These are phyloP conservation scores for Pyracantha coccinea DNA, from an alignment of 331 rosid genomes.

Conservation along the genomic window DNA sequence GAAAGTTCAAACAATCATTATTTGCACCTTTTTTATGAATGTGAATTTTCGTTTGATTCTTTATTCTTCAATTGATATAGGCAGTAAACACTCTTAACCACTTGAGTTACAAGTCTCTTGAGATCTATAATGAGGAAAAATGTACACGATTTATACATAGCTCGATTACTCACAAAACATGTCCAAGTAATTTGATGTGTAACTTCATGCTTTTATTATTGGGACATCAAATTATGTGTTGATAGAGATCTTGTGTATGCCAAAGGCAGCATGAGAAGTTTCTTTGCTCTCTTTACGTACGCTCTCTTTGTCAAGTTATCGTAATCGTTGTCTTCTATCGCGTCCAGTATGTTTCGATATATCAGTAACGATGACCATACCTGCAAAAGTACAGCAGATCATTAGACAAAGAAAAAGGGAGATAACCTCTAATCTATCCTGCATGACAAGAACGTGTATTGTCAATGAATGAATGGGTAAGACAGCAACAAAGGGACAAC, in stretches of 20 bases:
- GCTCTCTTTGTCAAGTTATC: slow-evolving; percentile 78
- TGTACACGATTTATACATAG: neutral
- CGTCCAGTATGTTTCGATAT: slow-evolving; percentile 66
- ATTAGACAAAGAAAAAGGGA: too few species aligned
- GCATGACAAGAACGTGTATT: too few species aligned
- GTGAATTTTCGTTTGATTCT: too few species aligned
- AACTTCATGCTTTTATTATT: too few species aligned
- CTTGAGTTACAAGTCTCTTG: neutral
- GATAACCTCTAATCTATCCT: too few species aligned
- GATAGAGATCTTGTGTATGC: slow-evolving; percentile 60
- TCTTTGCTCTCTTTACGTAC: slow-evolving; percentile 58
- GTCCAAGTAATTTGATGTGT: neutral
- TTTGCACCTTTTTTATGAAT: too few species aligned
- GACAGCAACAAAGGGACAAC: neutral
- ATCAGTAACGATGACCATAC: slow-evolving; percentile 75
- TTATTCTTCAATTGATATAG: neutral
- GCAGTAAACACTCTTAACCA: too few species aligned
- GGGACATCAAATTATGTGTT: neutral
- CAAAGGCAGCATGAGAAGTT: slow-evolving; percentile 52
- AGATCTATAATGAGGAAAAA: neutral
- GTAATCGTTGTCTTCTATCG: slow-evolving; percentile 68
- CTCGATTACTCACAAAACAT: neutral
- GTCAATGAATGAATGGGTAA: neutral
- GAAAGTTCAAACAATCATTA: too few species aligned
- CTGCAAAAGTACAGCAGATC: slow-evolving; percentile 24